phyloP scores from a whole-genome alignment of 805 yeast species.

The Monosporozyma aerobia region DNA sequence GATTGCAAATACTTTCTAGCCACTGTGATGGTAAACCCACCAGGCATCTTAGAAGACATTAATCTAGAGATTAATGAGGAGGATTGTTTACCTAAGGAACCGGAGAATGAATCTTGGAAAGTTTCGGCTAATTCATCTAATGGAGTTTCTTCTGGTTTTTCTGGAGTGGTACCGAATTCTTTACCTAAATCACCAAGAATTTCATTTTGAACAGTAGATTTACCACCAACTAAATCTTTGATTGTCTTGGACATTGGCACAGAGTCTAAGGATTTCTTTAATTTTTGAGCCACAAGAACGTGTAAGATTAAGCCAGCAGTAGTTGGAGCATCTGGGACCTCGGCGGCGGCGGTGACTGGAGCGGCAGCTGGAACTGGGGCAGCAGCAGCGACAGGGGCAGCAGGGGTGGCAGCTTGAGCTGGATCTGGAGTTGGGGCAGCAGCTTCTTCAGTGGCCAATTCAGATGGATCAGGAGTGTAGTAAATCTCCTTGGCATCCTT shows the following conservation, averaged over 20 bases:
- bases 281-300: conserved; percentile 87
- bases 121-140: conserved; percentile 89
- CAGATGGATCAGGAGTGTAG: conserved; percentile 74
- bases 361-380: conserved; percentile 56
- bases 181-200: conserved; percentile 97
- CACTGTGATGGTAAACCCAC: conserved; percentile 89
- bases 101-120: conserved; percentile 84
- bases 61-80: conserved; percentile 81
- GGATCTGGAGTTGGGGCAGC: conserved; percentile 20
- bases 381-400: conserved; percentile 45
- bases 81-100: conserved; percentile 89
- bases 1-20: conserved; percentile 89
- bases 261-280: conserved; percentile 82
- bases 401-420: conserved; percentile 16
- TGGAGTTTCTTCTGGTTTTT: conserved; percentile 98
- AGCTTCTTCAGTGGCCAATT: conserved; percentile 28
- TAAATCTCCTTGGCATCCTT: conserved; percentile 95
- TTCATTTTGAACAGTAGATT: conserved; percentile 97
- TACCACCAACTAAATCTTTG: conserved; percentile 96
- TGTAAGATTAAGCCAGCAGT: conserved; percentile 76
- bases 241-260: conserved; percentile 86
- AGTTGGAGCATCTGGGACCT: conserved; percentile 83
- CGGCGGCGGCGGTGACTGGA: conserved; percentile 71
- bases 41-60: conserved; percentile 97
- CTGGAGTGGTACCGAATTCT: conserved; percentile 97